phyloP scores from a whole-genome alignment of 2,329 filamentous ascomycete species.

The Grosmannia serpens region DNA sequence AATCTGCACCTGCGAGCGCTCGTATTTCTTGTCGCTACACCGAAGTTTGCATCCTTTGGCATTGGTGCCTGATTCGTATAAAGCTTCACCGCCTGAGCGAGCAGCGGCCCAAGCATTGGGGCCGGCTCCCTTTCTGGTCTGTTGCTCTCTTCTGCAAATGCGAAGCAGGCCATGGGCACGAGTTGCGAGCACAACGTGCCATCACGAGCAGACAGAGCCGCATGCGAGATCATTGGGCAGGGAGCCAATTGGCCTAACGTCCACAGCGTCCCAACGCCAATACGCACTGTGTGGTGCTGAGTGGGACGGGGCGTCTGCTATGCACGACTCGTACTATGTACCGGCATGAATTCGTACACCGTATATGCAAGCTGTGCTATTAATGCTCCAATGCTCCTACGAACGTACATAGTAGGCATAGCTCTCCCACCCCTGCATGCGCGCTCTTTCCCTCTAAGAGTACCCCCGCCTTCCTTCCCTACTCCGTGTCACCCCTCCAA shows the following conservation, averaged over 20 bases:
- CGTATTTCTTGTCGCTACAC: no score
- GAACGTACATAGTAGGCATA: no score
- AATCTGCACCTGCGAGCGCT: background rate
- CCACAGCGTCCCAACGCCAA: background rate
- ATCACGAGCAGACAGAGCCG: background rate
- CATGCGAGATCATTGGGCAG: background rate
- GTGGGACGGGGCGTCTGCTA: background rate
- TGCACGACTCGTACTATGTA: no score
- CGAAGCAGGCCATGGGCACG: background rate
- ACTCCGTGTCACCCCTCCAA: background rate
- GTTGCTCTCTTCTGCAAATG: background rate
- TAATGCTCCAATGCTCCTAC: background rate
- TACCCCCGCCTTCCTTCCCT: background rate
- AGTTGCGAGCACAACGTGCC: no score
- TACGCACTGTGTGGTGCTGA: background rate
- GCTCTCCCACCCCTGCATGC: background rate
- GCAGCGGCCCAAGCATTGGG: background rate
- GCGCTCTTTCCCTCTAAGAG: background rate
- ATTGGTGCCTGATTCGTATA: background rate
- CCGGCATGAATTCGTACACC: no score
- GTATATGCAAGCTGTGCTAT: background rate
- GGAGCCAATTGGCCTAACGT: no score
- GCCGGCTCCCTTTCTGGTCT: background rate
- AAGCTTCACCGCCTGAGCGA: background rate
- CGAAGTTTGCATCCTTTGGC: no score